Conservation (phyloP, 108 stramenopile species). For the Bacterosira constricta region DNA sequence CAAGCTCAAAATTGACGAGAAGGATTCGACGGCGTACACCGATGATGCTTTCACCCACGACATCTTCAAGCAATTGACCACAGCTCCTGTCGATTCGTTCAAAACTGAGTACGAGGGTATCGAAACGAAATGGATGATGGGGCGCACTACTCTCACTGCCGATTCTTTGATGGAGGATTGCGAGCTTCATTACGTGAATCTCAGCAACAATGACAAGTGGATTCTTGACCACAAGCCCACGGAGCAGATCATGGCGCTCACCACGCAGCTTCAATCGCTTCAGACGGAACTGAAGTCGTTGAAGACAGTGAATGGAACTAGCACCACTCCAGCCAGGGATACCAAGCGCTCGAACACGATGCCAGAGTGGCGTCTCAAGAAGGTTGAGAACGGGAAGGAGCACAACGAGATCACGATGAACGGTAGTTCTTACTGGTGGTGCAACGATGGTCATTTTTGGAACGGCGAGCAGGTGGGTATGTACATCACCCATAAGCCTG, state of each 20-base stretch:
- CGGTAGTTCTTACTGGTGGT: not conserved
- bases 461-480: not conserved
- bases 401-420: not conserved
- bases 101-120: not conserved
- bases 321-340: not conserved
- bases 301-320: too few species aligned
- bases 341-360: too few species aligned
- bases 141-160: not conserved
- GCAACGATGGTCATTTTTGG: not conserved
- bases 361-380: not conserved
- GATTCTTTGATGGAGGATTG: not conserved
- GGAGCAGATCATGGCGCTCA: not conserved
- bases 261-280: not conserved
- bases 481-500: not conserved
- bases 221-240: not conserved
- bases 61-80: not conserved
- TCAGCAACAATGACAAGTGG: not conserved
- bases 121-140: not conserved
- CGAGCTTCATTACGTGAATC: not conserved
- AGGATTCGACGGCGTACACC: not conserved
- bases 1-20: not conserved
- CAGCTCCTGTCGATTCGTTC: not conserved
- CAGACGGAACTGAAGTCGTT: not conserved
- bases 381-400: not conserved
- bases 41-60: not conserved